Conservation (phyloP, 768 basidiomycete species). For the Kwoniella sp. region DNA sequence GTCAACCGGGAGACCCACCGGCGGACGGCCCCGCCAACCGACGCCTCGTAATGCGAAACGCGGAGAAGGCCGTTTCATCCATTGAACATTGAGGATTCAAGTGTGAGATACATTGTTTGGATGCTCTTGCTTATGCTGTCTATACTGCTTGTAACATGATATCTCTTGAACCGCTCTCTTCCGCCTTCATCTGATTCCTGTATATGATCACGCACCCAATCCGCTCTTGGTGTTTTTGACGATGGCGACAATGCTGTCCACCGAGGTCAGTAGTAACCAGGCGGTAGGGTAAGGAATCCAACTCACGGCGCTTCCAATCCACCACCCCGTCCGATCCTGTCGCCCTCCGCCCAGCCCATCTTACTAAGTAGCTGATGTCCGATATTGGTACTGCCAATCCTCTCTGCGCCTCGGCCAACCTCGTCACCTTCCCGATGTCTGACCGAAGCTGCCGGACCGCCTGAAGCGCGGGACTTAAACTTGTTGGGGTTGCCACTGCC, state of each 20-base stretch:
- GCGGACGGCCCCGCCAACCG: too few relatives aligned
- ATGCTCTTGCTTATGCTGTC: too few relatives aligned
- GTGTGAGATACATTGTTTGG: too few relatives aligned
- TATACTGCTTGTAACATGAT: too few relatives aligned
- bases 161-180: too few relatives aligned
- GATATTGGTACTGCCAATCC: conserved; percentile 71
- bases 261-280: too few relatives aligned
- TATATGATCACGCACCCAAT: conserved; percentile 64
- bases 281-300: neutral
- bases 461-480: conserved; percentile 16
- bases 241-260: conserved; percentile 62
- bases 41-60: too few relatives aligned
- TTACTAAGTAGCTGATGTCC: conserved; percentile 80
- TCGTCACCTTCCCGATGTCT: conserved; percentile 75
- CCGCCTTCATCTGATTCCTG: too few relatives aligned
- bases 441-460: conserved; percentile 51
- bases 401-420: conserved; percentile 79
- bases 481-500: conserved; percentile 44
- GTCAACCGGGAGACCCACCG: too few relatives aligned
- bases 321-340: conserved; percentile 62
- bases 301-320: conserved; percentile 66
- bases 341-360: conserved; percentile 90
- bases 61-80: too few relatives aligned
- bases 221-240: conserved; percentile 84
- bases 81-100: too few relatives aligned